Base-by-base conservation (phyloP, 2,329 filamentous ascomycete species). In the Alternaria novae-zelandiae region DNA sequence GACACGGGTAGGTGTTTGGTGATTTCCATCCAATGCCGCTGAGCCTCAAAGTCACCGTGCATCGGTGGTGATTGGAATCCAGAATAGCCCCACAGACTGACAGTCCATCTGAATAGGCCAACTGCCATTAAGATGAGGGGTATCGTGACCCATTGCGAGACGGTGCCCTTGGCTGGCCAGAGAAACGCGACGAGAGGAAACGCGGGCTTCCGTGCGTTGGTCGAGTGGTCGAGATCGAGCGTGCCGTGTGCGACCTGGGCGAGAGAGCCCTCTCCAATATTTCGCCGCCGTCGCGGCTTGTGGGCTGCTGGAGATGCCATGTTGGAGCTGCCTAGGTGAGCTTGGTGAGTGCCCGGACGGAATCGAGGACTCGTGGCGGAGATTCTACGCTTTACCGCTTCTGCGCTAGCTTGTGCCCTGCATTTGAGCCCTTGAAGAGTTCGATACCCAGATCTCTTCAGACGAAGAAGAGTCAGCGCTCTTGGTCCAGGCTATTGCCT, bases 11-110 rank as follows among this genome's bases (percentile, higher is more conserved):
- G 85, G 63, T 97, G 89, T 9, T 89, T 92, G 2, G 96, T 97
- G 69, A 99, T 85, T 77, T 99, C 96, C 94, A 99, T 97, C 96
- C 96, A 99, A 81, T 99, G 96, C 72, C 96, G 86, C 80, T 99
- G 96, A 4, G 96, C 96, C 83, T 99, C 96, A 82, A 97, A 99
- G 81, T 99, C 96, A 69, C 96, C 96, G 76, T 94, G 92, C 89
- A 97, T 94, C 6, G 96, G 96, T 36, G 94, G 94, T 64, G 88
- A 88, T 63, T 90, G 84, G 74, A 90, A 92, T 59, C 95, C 96
- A 73, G 96, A 99, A 80, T 98, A 97, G 61, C 93, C 93, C 93
- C 96, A 98, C 46, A 98, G 85, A 26, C 94, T 91, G 51, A 93
- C 91, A 30, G 92, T 91, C 96, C 96, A 98, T 72, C 96, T 87